Conservation (phyloP, 345 rosid species). For the Linum trigynum region DNA sequence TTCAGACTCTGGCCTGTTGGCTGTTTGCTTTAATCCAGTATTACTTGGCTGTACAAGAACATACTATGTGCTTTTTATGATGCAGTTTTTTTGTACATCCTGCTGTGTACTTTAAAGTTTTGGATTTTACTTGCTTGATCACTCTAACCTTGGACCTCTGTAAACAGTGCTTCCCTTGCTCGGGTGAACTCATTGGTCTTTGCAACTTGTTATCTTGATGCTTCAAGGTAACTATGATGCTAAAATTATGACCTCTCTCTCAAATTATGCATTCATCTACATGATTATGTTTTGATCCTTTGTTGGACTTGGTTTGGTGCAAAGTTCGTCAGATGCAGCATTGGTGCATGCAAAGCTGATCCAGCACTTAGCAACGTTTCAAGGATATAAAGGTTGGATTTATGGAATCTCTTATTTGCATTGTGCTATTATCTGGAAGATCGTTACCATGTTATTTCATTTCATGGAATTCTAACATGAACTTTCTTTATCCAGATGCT, state of each 20-base stretch:
- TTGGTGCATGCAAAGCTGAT: conserved; percentile 83
- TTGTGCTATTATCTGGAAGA: conserved; percentile 6
- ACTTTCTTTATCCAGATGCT: conserved; percentile 42
- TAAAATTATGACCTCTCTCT: not conserved
- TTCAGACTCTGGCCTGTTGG: no score
- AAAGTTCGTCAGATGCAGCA: conserved; percentile 80
- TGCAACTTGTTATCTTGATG: conserved; percentile 71
- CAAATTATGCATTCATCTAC: not conserved
- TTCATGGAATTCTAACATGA: no score
- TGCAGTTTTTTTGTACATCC: not conserved
- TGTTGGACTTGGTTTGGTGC: conserved; percentile 13
- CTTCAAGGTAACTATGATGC: conserved; percentile 52
- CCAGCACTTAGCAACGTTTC: conserved; percentile 71
- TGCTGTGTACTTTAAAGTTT: not conserved
- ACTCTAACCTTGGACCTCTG: not conserved
- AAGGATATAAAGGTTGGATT: conserved; percentile 71
- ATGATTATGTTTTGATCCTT: conserved; percentile 6
- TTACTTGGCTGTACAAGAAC: no score
- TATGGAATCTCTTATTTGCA: conserved; percentile 3
- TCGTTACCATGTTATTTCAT: no score
- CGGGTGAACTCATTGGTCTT: conserved; percentile 67
- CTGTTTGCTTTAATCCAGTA: no score
- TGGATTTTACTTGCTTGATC: not conserved
- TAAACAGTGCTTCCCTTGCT: conserved; percentile 71
- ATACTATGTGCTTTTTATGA: no score